Conservation (phyloP, 2,329 filamentous ascomycete genomes). For the Colletotrichum sp. region DNA sequence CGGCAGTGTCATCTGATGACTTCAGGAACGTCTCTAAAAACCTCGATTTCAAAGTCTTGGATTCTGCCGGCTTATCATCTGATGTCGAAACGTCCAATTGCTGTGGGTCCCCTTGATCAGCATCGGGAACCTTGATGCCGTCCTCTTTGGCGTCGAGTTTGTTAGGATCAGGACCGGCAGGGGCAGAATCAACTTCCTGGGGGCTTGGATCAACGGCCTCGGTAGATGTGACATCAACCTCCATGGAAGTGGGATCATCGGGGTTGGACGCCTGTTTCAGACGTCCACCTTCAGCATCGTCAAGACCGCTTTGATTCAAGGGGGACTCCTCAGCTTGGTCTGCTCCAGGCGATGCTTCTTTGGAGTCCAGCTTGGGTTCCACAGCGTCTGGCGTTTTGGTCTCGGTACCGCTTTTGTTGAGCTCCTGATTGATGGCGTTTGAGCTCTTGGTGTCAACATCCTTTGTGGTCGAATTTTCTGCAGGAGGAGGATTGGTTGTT, state of each 20-base stretch:
- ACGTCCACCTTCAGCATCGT: background rate
- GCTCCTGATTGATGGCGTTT: background rate
- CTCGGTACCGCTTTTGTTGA: background rate
- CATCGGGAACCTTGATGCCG: background rate
- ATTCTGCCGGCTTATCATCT: background rate
- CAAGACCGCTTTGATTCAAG: background rate
- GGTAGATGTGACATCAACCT: background rate
- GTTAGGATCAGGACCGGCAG: background rate
- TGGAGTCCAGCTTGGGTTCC: background rate
- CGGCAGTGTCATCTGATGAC: background rate
- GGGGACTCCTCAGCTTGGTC: background rate
- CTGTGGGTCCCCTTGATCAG: background rate
- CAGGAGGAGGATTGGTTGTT: background rate
- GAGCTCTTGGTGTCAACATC: background rate
- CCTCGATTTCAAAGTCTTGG: background rate
- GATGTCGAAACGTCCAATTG: background rate
- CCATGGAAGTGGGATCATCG: background rate
- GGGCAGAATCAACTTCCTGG: background rate
- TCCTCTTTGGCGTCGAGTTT: background rate
- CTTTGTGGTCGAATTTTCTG: background rate
- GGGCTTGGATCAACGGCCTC: background rate
- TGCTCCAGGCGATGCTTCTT: background rate
- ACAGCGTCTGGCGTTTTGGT: background rate
- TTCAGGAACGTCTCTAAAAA: background rate
- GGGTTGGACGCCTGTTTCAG: background rate